Evolutionary conservation across 1,139 yeast genomes (phyloP), one percentile per base, ranked within the genome.

Genomic region (Eremothecium coryli): DNA sequence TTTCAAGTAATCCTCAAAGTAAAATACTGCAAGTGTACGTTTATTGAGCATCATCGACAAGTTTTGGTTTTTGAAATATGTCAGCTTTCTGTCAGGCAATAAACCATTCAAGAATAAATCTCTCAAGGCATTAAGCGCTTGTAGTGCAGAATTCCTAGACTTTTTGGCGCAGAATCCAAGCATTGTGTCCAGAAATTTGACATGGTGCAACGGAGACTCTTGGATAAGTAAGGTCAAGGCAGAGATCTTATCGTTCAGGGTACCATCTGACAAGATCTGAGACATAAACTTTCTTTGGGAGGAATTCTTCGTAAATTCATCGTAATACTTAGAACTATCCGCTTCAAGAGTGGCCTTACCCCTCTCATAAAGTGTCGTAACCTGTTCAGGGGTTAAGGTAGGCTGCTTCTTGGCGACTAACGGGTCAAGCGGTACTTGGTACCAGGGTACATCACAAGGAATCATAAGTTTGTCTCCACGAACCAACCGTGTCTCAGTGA

Each of bases 181-280:
- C 44, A 90, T 63, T 18, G 80, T 78, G 43, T 85, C 95, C 38
- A 93, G 65, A 0, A 95, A 86, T 56, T 84, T 82, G 39, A 79
- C 56, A 45, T 93, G 82, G 56, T 90, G 98, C 39, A 86, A 58
- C 4, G 99, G 98, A 3, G 97, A 86, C 62, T 90, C 98, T 56
- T 90, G 97, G 32, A 88, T 74, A 55, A 90, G 66, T 54, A 90
- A 72, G 0, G 98, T 88, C 51, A 90, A 69, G 0, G 98, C 96
- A 31, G 96, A 84, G 39, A 90, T 82, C 62, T 90, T 88, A 79
- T 90, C 99, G 50, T 77, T 80, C 48, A 90, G 69, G 0, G 99
- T 90, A 82, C 99, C 99, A 44, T 78, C 82, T 5, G 88, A 70
- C 52, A 90, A 70, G 45, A 90, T 80, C 60, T 90, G 94, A 1